A percentile compares a stretch with the other conserved stretches of the same genome.
Evolutionary conservation across 192 early-diverging fungal genomes (phyloP).

Genomic region (Gryganskiella cystojenkinii): DNA sequence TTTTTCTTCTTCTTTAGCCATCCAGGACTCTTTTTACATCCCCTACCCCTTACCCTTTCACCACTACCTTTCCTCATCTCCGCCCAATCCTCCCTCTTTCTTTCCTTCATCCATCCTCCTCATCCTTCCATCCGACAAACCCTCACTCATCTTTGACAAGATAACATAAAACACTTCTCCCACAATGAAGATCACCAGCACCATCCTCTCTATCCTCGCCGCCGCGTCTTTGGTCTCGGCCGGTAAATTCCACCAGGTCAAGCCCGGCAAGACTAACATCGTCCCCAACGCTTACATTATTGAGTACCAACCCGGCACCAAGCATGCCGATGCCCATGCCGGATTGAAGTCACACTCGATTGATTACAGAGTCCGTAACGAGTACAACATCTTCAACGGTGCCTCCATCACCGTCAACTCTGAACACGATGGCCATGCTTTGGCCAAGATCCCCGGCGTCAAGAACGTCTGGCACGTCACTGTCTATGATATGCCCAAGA

Average conservation of each 20-base stretch:
- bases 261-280: constrained; percentile 6
- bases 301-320: constrained; percentile 19
- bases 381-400: constrained; percentile 59
- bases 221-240: constrained; percentile 35
- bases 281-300: constrained; percentile 29
- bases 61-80: not conserved
- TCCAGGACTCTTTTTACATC: constrained; percentile 11
- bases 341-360: constrained; percentile 23
- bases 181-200: constrained; percentile 26
- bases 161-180: not conserved
- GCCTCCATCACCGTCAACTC: constrained; percentile 55
- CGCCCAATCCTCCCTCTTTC: not conserved
- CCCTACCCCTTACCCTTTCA: not conserved
- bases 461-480: constrained; percentile 61
- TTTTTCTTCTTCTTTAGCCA: constrained; percentile 9
- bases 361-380: constrained; percentile 51
- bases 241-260: constrained; percentile 22
- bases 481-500: constrained; percentile 29
- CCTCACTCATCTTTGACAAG: constrained; percentile 6
- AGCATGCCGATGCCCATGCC: constrained; percentile 14
- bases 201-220: constrained; percentile 34
- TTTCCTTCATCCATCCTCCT: not conserved
- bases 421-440: constrained; percentile 22
- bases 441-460: constrained; percentile 37
- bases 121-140: not conserved